Conservation (phyloP, 2,329 filamentous ascomycete genomes). For the Cordyceps farinosa region DNA sequence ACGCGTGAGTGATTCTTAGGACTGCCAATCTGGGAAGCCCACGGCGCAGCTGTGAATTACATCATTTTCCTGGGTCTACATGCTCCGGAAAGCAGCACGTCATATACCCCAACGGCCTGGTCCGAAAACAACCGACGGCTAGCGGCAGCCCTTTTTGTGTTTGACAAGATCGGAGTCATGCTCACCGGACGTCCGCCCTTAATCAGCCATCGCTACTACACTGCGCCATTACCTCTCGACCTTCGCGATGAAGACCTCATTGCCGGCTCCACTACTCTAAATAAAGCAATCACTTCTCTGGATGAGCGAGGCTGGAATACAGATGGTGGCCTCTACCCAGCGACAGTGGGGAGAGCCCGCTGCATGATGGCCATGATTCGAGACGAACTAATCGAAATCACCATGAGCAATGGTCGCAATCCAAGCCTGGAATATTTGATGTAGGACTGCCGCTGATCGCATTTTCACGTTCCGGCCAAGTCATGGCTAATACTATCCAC, state of each 20-base stretch:
- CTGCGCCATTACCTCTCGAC: constrained; percentile 52
- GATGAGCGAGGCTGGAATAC: constrained; percentile 53
- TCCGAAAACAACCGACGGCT: constrained; percentile 13
- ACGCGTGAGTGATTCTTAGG: background rate
- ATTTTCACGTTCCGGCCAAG: background rate
- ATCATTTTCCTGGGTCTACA: constrained; percentile 7
- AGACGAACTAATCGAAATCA: constrained; percentile 58
- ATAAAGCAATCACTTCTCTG: constrained; percentile 28
- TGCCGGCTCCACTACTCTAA: constrained; percentile 28
- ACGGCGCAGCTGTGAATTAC: constrained; percentile 2
- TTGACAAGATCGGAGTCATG: constrained; percentile 49
- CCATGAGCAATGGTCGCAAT: constrained; percentile 36
- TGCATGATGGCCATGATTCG: constrained; percentile 47
- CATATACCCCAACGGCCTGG: constrained; percentile 6
- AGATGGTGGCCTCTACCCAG: constrained; percentile 38
- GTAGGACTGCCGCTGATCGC: constrained; percentile 18
- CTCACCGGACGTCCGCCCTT: constrained; percentile 55
- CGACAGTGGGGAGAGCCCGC: constrained; percentile 45
- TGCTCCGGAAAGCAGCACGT: background rate
- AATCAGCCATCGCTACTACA: constrained; percentile 50
- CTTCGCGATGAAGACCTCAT: constrained; percentile 48
- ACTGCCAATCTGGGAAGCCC: constrained; percentile 7
- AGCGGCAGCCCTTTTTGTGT: constrained; percentile 1
- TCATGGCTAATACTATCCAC: background rate
- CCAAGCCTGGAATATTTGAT: constrained; percentile 21